Percentiles rank a stretch among this genome's conserved stretches.
phyloP scores from a whole-genome alignment of 2,329 filamentous ascomycete genomes.

The Diplodia seriata region DNA sequence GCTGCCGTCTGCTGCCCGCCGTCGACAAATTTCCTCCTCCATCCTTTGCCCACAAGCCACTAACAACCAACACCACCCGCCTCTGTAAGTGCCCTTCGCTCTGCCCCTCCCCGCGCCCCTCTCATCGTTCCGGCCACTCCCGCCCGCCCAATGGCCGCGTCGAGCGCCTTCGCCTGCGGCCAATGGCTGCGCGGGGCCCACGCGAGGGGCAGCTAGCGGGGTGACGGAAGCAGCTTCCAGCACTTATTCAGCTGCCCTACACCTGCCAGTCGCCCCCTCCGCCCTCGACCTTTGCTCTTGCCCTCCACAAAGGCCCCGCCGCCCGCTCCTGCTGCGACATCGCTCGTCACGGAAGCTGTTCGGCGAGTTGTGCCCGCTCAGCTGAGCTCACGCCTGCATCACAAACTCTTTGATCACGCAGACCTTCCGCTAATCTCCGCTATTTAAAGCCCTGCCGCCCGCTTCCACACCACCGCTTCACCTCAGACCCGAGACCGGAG shows the following conservation, averaged over 20 bases:
- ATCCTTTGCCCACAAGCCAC: constrained; percentile 2
- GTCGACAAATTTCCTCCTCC: constrained; percentile 29
- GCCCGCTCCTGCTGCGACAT: constrained; percentile 17
- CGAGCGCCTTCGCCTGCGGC: neutral
- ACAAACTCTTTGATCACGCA: constrained; percentile 12
- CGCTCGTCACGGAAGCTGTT: constrained; percentile 17
- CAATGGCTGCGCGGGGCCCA: constrained; percentile 19
- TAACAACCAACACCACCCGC: neutral
- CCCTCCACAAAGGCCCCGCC: neutral
- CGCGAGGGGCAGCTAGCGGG: neutral
- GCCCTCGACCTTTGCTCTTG: neutral
- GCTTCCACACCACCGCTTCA: neutral
- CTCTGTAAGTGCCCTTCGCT: constrained; percentile 12
- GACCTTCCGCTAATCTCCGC: neutral
- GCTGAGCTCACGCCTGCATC: constrained; percentile 30
- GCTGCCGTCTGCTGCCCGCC: neutral
- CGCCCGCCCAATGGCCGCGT: constrained; percentile 17
- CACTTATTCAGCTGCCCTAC: constrained; percentile 14
- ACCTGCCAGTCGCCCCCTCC: neutral
- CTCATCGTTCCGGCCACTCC: constrained; percentile 1
- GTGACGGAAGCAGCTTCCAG: constrained; percentile 27
- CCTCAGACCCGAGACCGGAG: constrained; percentile 2
- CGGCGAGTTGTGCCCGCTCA: constrained; percentile 28
- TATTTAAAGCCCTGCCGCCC: neutral
- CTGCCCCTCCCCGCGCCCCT: neutral